These are phyloP conservation scores for Cyberlindnera amylophila DNA, from an alignment of 805 yeast species.

Conservation along the genomic window DNA sequence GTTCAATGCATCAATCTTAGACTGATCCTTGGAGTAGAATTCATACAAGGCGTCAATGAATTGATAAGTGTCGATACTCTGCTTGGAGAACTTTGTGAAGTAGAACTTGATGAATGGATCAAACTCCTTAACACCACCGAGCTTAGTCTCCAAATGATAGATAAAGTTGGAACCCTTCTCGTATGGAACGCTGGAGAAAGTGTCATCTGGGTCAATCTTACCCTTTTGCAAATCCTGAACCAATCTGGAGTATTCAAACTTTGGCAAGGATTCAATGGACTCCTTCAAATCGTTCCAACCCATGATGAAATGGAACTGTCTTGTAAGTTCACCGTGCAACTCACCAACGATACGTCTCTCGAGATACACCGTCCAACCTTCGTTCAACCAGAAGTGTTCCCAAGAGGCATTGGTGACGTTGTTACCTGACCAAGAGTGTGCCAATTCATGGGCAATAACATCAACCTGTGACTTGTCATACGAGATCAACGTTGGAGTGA, in stretches of 20 bases:
- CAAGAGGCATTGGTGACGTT: constrained; percentile 86
- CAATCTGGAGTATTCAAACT: constrained; percentile 52
- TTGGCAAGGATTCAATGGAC: constrained; percentile 63
- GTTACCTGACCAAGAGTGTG: constrained; percentile 92
- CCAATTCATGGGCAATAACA: constrained; percentile 89
- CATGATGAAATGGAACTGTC: constrained; percentile 79
- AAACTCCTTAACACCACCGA: constrained; percentile 63
- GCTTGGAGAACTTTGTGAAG: constrained; percentile 63
- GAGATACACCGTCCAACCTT: constrained; percentile 93
- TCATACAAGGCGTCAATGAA: constrained; percentile 74
- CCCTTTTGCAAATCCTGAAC: constrained; percentile 68
- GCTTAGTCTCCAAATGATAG: constrained; percentile 62
- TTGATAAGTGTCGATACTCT: constrained; percentile 77
- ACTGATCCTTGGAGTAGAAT: constrained; percentile 42
- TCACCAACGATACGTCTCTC: constrained; percentile 68
- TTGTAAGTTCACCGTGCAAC: constrained; percentile 47
- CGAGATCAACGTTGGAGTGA: constrained; percentile 82
- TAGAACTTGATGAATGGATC: constrained; percentile 80
- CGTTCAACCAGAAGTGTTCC: constrained; percentile 94
- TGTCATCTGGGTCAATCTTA: constrained; percentile 78
- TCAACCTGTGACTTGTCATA: constrained; percentile 84
- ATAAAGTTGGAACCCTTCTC: constrained; percentile 85
- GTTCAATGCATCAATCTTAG: constrained; percentile 52
- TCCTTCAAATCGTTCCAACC: constrained; percentile 84
- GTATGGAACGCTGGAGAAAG: constrained; percentile 84